Evolutionary conservation across 805 yeast genomes (phyloP).

Genomic region (Candida jianshihensis): DNA sequence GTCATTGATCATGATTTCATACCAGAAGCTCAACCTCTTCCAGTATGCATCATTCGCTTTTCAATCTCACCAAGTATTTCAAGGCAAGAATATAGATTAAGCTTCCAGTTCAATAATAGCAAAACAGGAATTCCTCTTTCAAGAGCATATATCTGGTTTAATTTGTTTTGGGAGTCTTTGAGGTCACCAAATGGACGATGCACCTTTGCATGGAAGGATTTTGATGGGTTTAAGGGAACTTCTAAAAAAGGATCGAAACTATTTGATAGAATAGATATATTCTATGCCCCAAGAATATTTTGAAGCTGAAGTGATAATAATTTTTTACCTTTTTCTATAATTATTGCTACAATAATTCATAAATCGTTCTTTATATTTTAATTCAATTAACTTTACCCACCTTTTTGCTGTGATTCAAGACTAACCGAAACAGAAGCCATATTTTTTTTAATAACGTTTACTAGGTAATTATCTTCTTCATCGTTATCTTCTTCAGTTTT

Average conservation of each 20-base stretch:
- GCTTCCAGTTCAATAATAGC: conserved; percentile 4
- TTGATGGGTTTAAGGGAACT: conserved; percentile 68
- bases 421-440: conserved; percentile 44
- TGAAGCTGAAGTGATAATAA: background rate
- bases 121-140: conserved; percentile 3
- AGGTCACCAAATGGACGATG: conserved; percentile 10
- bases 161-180: conserved; percentile 34
- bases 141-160: conserved; percentile 35
- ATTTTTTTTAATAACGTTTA: conserved; percentile 37
- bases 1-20: background rate
- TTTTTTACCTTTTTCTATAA: background rate
- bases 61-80: background rate
- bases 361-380: too few species aligned
- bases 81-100: conserved; percentile 19
- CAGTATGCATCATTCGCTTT: background rate
- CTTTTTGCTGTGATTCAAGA: conserved; percentile 39
- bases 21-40: background rate
- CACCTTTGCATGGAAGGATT: conserved; percentile 34
- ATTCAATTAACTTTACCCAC: conserved; percentile 47
- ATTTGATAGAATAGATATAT: conserved; percentile 43
- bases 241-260: conserved; percentile 42
- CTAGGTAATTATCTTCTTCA: conserved; percentile 19
- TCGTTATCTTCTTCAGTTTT: conserved; percentile 7
- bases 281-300: background rate
- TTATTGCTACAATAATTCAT: too few species aligned